Conservation (phyloP, 2,329 filamentous ascomycete species). For the Aspergillus vadensis region DNA sequence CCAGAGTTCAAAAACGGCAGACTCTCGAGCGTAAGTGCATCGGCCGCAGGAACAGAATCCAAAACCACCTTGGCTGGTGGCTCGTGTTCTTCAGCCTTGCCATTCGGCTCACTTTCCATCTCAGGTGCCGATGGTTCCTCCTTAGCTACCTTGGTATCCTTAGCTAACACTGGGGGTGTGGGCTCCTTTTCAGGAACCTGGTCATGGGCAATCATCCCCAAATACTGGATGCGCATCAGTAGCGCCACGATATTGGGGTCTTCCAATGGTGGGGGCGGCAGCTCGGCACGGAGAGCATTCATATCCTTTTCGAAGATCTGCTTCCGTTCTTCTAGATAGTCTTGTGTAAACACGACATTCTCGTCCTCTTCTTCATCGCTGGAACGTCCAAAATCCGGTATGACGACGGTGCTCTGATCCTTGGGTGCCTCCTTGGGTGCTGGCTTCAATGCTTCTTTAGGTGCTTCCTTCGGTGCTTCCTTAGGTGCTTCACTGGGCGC, state of each 20-base stretch:
- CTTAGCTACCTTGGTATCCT: constrained; percentile 6
- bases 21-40: constrained; percentile 43
- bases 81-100: constrained; percentile 18
- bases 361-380: constrained; percentile 52
- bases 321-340: constrained; percentile 50
- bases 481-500: constrained; percentile 10
- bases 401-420: constrained; percentile 21
- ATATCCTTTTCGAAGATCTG: constrained; percentile 49
- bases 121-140: constrained; percentile 7
- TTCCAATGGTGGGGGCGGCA: constrained; percentile 46
- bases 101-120: constrained; percentile 19
- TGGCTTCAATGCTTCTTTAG: constrained; percentile 9
- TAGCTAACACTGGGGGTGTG: constrained; percentile 5
- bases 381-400: constrained; percentile 38
- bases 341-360: constrained; percentile 48
- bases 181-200: constrained; percentile 25
- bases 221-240: constrained; percentile 47
- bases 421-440: constrained; percentile 7
- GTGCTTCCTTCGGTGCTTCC: background rate
- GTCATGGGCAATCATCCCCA: constrained; percentile 46
- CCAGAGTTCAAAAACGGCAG: constrained; percentile 50
- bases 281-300: constrained; percentile 43
- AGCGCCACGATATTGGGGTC: constrained; percentile 45
- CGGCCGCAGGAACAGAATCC: constrained; percentile 20
- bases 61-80: constrained; percentile 16